Base-by-base conservation (phyloP, 2,329 filamentous ascomycete species). In the Alternaria burnsii region DNA sequence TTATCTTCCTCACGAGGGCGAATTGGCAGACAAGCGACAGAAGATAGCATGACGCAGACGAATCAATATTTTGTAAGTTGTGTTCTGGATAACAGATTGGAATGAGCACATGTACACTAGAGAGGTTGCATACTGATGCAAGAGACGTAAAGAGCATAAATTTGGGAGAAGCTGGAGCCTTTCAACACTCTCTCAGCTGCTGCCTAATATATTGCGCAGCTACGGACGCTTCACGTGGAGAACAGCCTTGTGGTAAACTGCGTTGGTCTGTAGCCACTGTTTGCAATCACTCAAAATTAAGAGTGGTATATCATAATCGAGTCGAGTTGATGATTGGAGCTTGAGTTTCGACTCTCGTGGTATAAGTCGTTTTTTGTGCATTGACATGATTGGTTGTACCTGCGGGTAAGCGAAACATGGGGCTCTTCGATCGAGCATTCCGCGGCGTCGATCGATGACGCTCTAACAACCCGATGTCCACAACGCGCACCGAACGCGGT, bases 401-500 rank as follows among this genome's bases (percentile, higher is more conserved):
- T 26, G 36, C n/a, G 14, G 12, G 32, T 28, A 48, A 18, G 20
- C 20, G 32, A 47, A 48, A 48, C 52, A 48, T 32, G 52, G 52
- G 22, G 43, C 24, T 47, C 18, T 34, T 48, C 52, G 52, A 55
- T 55, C 55, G 18, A 51, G 30, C 34, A 20, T 22, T 24, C 52
- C 53, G 30, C 41, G 43, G 44, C 46, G 34, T 26, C 36, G 40
- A 63, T 63, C 61, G 61, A 63, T 63, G 61, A 63, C 61, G 61
- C 55, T 47, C 46, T 24, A 55, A 58, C 22, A 12, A 24, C 30
- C 32, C 56, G 30, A 62, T 42, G 32, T 47, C 50, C 18, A 56
- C 22, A 41, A 54, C 58, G 44, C 48, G 32, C 36, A 28, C 61
- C 52, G 44, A 50, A 63, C 48, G 28, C 42, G 48, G 47, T 41